Evolutionary conservation across 176 grass and related monocot species (phyloP).

Genomic region (Carex parvula): DNA sequence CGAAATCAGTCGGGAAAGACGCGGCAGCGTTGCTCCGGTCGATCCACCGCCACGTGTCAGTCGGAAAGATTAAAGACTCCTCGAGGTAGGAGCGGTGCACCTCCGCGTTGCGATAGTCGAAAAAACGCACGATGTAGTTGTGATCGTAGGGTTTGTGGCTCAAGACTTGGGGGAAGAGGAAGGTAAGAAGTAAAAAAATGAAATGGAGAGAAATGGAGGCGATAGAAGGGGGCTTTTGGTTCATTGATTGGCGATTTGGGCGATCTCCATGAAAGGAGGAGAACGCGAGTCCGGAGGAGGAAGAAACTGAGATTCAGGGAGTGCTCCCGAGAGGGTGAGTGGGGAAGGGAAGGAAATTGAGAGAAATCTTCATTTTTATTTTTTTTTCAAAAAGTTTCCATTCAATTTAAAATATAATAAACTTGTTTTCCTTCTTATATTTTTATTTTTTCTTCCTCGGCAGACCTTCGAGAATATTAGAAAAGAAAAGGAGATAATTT

Average conservation of each 20-base stretch:
- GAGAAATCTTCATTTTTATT: too few relatives aligned
- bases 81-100: slow-evolving; percentile 64
- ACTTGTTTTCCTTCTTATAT: too few relatives aligned
- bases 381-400: too few relatives aligned
- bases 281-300: background rate
- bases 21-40: slow-evolving; percentile 69
- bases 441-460: too few relatives aligned
- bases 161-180: slow-evolving; percentile 40
- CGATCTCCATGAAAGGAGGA: slow-evolving; percentile 2
- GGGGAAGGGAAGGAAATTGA: too few relatives aligned
- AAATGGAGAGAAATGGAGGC: background rate
- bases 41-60: slow-evolving; percentile 64
- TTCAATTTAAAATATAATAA: too few relatives aligned
- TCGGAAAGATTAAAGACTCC: slow-evolving; percentile 24
- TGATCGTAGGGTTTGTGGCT: background rate
- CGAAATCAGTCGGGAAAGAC: slow-evolving; percentile 82
- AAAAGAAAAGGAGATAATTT: too few relatives aligned
- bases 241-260: slow-evolving; percentile 14
- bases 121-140: slow-evolving; percentile 76
- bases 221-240: background rate
- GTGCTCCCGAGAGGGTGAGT: too few relatives aligned
- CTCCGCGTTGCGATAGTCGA: slow-evolving; percentile 49
- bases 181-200: slow-evolving; percentile 5
- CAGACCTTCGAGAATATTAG: too few relatives aligned
- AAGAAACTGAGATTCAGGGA: background rate